Percentiles rank a stretch among this genome's conserved stretches.
These are phyloP conservation scores for Phenoliferia sp. DNA, from an alignment of 1,284 basidiomycete species.

Conservation along the genomic window DNA sequence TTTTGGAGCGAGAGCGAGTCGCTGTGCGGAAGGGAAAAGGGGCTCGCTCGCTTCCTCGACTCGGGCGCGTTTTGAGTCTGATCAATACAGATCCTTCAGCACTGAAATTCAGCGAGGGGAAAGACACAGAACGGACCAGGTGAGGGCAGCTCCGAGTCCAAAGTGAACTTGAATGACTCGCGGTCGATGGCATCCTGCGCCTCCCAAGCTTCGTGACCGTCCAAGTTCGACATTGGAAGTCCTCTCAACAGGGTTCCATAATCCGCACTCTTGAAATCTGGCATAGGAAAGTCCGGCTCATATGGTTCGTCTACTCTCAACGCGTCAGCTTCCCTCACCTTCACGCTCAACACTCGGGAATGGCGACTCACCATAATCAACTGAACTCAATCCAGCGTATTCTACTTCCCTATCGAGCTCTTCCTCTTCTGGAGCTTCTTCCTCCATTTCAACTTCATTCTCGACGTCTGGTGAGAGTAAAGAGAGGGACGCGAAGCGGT, in stretches of 20 bases:
- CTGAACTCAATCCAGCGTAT: not conserved
- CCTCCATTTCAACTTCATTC: not conserved
- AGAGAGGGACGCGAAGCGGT: not conserved
- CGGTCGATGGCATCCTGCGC: not conserved
- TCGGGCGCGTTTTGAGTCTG: too few relatives aligned
- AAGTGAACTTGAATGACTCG: not conserved
- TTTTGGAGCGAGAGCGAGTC: too few relatives aligned
- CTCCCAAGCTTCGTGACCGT: not conserved
- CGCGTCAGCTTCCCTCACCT: not conserved
- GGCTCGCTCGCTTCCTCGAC: too few relatives aligned
- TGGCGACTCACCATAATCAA: not conserved
- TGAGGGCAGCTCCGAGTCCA: not conserved
- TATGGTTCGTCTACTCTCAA: not conserved
- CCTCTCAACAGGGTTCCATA: not conserved
- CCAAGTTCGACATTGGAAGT: not conserved
- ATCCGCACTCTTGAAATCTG: not conserved
- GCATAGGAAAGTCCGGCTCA: not conserved
- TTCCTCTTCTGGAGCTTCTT: not conserved
- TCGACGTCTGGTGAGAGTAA: not conserved
- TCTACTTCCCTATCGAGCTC: not conserved
- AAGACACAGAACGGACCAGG: not conserved
- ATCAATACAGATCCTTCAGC: too few relatives aligned
- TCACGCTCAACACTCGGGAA: not conserved
- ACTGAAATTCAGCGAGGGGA: too few relatives aligned
- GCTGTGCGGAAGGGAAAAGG: too few relatives aligned